These are phyloP conservation scores for Botrytis aclada DNA, from an alignment of 2,329 filamentous ascomycete genomes.

Conservation along the genomic window DNA sequence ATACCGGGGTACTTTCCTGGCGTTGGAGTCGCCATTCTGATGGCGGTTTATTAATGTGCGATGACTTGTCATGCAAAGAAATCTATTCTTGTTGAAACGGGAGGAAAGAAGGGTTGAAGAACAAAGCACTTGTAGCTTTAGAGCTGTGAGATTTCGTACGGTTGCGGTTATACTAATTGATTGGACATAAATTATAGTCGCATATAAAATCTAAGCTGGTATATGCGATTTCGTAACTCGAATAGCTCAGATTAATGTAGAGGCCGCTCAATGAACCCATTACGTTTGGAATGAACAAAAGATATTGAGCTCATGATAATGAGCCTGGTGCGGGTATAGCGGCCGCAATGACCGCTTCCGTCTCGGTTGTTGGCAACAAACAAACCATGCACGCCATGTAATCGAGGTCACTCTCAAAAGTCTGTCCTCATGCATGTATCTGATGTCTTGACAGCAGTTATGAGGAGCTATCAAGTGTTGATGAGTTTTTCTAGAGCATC, in stretches of 20 bases:
- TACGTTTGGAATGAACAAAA: background rate
- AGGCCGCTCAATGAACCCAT: background rate
- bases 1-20: constrained; percentile 32
- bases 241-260: background rate
- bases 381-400: background rate
- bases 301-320: background rate
- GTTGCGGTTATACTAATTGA: background rate
- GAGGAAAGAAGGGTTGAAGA: background rate
- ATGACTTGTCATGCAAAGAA: background rate
- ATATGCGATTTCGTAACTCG: background rate
- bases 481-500: background rate
- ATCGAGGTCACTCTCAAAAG: background rate
- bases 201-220: background rate
- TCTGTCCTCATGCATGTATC: background rate
- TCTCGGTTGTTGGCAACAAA: background rate
- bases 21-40: constrained; percentile 38
- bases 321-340: background rate
- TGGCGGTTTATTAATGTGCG: background rate
- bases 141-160: background rate
- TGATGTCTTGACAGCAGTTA: background rate
- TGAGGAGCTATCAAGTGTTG: background rate
- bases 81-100: background rate
- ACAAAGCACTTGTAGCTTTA: background rate
- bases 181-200: background rate
- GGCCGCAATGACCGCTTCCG: background rate